Conservation (phyloP, 108 stramenopile genomes). For the Pelagomonas calceolata region DNA sequence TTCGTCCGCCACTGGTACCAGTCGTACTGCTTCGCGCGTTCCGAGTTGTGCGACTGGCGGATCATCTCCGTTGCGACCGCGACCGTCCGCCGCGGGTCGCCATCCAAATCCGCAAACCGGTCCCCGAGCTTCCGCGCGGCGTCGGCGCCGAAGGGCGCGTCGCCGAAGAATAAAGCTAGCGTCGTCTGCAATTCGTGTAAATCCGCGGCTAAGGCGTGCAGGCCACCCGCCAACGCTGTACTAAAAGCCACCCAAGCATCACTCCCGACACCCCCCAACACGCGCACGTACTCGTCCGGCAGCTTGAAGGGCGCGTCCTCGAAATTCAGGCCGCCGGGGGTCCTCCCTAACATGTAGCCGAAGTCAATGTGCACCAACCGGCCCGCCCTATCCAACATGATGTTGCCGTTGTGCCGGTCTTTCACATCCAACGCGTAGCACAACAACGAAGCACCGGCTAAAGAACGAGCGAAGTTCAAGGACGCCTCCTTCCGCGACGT, state of each 20-base stretch:
- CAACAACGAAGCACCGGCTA: constrained; percentile 49
- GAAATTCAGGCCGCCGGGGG: constrained; percentile 78
- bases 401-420: constrained; percentile 94
- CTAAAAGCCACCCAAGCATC: constrained; percentile 19
- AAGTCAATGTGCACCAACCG: constrained; percentile 87
- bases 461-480: constrained; percentile 28
- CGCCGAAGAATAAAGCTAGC: neutral
- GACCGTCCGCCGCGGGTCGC: neutral
- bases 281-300: constrained; percentile 72
- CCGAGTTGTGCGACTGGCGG: neutral
- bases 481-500: constrained; percentile 25
- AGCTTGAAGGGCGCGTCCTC: constrained; percentile 88
- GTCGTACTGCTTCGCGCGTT: constrained; percentile 17
- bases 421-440: constrained; percentile 93
- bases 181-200: neutral
- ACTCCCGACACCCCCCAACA: constrained; percentile 79
- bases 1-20: constrained; percentile 12
- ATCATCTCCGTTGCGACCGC: neutral
- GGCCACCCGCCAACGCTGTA: constrained; percentile 21
- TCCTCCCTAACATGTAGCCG: constrained; percentile 87
- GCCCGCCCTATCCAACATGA: constrained; percentile 68
- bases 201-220: constrained; percentile 4
- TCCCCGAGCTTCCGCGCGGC: neutral
- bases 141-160: neutral
- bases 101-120: neutral